Percentiles rank a stretch among this genome's conserved stretches.
Conservation (phyloP, 805 yeast genomes). For the Candida palmyrensis region DNA sequence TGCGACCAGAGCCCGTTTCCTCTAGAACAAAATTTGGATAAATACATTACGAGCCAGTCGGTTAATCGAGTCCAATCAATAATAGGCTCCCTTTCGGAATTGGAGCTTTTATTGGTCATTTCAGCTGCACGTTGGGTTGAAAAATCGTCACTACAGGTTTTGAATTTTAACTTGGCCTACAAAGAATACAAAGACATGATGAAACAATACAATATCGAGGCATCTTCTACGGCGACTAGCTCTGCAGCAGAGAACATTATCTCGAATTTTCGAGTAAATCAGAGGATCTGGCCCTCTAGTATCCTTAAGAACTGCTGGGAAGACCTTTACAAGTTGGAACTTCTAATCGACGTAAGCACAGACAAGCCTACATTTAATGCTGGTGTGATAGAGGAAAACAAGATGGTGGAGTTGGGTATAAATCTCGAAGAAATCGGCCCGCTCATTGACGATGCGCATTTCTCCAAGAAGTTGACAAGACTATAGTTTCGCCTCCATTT, state of each 20-base stretch:
- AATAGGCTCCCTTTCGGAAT: conserved; percentile 47
- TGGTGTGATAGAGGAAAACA: conserved; percentile 37
- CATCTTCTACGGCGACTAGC: conserved; percentile 32
- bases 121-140: conserved; percentile 69
- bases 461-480: conserved; percentile 18
- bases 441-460: conserved; percentile 17
- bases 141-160: conserved; percentile 50
- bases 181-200: conserved; percentile 67
- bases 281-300: conserved; percentile 55
- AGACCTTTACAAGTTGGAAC: conserved; percentile 47
- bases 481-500: too few species aligned
- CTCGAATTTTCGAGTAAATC: conserved; percentile 28
- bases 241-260: conserved; percentile 21
- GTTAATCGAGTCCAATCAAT: conserved; percentile 21
- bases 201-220: conserved; percentile 35
- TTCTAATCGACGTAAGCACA: conserved; percentile 43
- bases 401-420: conserved; percentile 48
- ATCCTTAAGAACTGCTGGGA: conserved; percentile 76
- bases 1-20: conserved; percentile 16
- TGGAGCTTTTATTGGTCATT: conserved; percentile 67
- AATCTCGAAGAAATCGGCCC: conserved; percentile 47
- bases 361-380: conserved; percentile 32
- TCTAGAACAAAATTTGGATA: conserved; percentile 18
- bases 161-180: conserved; percentile 73
- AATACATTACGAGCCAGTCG: conserved; percentile 16